Evolutionary conservation across 805 yeast genomes (phyloP), one percentile per base, ranked within the genome.

Genomic region (Candida schatavii): DNA sequence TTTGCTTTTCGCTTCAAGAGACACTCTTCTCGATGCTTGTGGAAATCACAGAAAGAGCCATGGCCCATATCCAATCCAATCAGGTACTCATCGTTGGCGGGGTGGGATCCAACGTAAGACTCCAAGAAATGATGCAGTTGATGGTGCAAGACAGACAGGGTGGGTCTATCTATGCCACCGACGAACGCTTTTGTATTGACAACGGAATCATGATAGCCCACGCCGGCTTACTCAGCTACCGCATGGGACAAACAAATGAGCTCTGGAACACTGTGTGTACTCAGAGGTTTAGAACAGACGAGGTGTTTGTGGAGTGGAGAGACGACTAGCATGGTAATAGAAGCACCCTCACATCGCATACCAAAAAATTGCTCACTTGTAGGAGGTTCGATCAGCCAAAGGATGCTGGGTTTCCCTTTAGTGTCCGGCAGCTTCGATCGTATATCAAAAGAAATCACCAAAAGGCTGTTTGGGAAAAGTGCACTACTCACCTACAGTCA

Each of bases 161-260:
- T 50, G 98, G 98, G 0, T 74, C 78, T n/a, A 83, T 93, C 3
- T 88, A 74, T 59, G 97, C 99, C 2, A 93, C 99, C 0, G 99
- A 93, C 62, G 98, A 93, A 57, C 67, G 98, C 44, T 91, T 93
- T 59, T 93, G 99, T 64, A 93, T 93, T 34, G 99, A 93, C 59
- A 93, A 93, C 56, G 99, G 99, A 9, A 93, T 91, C 29, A 93
- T 93, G 99, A 93, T 93, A 54, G 99, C 99, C 0, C 99, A 93
- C 56, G 98, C 99, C 0, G 99, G 99, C 0, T 67, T 93, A 37
- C 61, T 93, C 45, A 87, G 85, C 40, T 89, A 80, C 56, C 72
- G 98, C 51, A 85, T 83, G 74, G 97, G 97, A 1, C 80, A 78
- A 42, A 78, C 78, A 2, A 74, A 67, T 20, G 73, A 70, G 5